Base-by-base conservation (phyloP, 768 basidiomycete genomes). In the Pulveroboletus ravenelii region DNA sequence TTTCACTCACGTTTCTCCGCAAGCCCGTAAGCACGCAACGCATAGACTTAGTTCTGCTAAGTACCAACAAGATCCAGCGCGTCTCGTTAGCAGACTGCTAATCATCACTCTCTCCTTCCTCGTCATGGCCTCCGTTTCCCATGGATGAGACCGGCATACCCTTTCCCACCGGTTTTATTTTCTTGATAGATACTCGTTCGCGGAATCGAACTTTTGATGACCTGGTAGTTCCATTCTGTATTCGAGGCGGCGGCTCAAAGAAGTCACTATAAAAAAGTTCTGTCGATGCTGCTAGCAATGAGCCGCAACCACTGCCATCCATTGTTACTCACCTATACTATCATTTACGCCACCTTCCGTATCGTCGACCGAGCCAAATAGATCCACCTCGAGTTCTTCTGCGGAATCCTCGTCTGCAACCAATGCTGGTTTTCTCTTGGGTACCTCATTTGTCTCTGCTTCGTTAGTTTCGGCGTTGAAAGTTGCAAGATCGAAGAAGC, bases 381-480 rank as follows among this genome's bases (percentile, higher is more conserved):
- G 63, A 62, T 93, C 87, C 34, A 91, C 58, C 10, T 81, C 80
- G 8, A 55, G 62, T 13, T 77, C 81, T 3, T 80, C 81, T 17
- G 79, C 72, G 12, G 70, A 71, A 30, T 76, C 74, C 13, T 75
- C 80, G 14, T 74, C 74, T 36, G 77, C 78, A 31, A 70, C 73
- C 32, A 76, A 70, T 67, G 77, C 76, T 20, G 89, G 73, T 25
- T 69, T 72, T 17, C 90, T 92, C 60, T 72, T 73, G 3, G 84
- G 82, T 10, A 79, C 75, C 14, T 71, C 74, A 51, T 69, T 77
- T 13, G 84, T 79, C 66, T 95, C 93, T 3, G 83, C 79, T 57
- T 79, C 80, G 64, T 90, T 89, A 2, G 86, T 85, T 64, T 93
- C 83, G 3, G 83, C 77, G 60, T 98, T 96, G 74, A 99, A 99